Conservation (phyloP, 2,329 filamentous ascomycete species). For the Xylaria sp. region DNA sequence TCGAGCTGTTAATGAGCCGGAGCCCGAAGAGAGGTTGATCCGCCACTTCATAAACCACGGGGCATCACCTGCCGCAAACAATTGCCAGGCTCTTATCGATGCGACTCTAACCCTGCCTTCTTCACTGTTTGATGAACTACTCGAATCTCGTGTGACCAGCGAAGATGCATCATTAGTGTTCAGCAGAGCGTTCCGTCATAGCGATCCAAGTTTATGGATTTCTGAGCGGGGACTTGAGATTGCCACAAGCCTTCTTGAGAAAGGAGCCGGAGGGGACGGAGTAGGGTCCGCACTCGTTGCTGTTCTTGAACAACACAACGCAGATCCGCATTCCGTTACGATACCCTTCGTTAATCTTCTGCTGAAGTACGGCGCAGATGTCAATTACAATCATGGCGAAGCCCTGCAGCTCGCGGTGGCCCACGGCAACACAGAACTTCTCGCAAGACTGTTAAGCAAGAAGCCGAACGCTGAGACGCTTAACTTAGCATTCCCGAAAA, state of each 20-base stretch:
- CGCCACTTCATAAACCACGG: slow-evolving; percentile 60
- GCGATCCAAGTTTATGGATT: slow-evolving; percentile 57
- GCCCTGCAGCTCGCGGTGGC: slow-evolving; percentile 64
- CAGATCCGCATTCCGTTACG: slow-evolving; percentile 53
- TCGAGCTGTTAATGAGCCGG: slow-evolving; percentile 63
- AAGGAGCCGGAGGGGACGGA: slow-evolving; percentile 58
- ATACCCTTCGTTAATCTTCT: slow-evolving; percentile 58
- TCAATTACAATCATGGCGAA: slow-evolving; percentile 64
- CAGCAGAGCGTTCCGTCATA: slow-evolving; percentile 55
- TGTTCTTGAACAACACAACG: slow-evolving; percentile 56
- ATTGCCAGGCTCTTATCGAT: slow-evolving; percentile 63
- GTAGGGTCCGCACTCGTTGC: slow-evolving; percentile 58
- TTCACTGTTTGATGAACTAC: slow-evolving; percentile 54
- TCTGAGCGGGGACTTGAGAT: slow-evolving; percentile 58
- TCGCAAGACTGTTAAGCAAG: slow-evolving; percentile 60
- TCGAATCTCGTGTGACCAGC: slow-evolving; percentile 54
- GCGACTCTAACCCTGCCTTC: slow-evolving; percentile 55
- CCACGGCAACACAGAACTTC: slow-evolving; percentile 60
- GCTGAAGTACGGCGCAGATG: slow-evolving; percentile 55
- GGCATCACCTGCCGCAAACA: slow-evolving; percentile 62
- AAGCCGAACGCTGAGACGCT: slow-evolving; percentile 62
- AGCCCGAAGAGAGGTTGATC: slow-evolving; percentile 59
- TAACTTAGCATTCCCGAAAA: slow-evolving; percentile 63
- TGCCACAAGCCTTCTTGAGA: slow-evolving; percentile 59
- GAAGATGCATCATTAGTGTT: slow-evolving; percentile 59